Percentiles rank a stretch among this genome's conserved stretches.
phyloP scores from a whole-genome alignment of 768 basidiomycete genomes.

The Naematelia encephala region DNA sequence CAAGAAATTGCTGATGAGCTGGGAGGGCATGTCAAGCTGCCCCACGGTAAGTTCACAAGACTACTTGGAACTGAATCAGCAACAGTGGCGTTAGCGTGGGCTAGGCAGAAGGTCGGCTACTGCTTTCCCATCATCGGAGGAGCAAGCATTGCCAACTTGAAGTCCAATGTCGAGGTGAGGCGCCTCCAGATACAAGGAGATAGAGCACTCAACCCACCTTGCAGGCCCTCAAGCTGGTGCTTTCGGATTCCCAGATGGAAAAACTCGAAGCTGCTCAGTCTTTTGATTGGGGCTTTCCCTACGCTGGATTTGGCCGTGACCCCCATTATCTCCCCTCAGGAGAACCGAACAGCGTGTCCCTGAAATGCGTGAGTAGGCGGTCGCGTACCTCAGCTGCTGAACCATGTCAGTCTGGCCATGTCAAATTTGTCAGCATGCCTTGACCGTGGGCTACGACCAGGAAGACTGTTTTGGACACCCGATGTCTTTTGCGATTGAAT shows the following conservation, averaged over 20 bases:
- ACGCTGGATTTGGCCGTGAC: slow-evolving; percentile 17
- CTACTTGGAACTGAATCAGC: background rate
- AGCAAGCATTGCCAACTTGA: slow-evolving; percentile 34
- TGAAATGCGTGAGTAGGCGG: slow-evolving; percentile 7
- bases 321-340: slow-evolving; percentile 14
- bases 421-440: background rate
- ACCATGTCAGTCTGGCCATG: background rate
- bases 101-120: slow-evolving; percentile 32
- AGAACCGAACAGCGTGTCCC: slow-evolving; percentile 7
- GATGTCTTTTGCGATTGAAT: too few relatives aligned
- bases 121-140: slow-evolving; percentile 45
- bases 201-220: background rate
- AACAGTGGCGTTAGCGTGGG: slow-evolving; percentile 40
- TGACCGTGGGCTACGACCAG: too few relatives aligned
- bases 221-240: slow-evolving; percentile 25
- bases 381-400: background rate
- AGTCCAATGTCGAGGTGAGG: slow-evolving; percentile 19
- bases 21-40: slow-evolving; percentile 24
- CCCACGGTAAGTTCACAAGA: slow-evolving; percentile 11
- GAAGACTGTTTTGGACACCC: too few relatives aligned
- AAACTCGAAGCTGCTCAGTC: slow-evolving; percentile 33
- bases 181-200: background rate
- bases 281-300: slow-evolving; percentile 33
- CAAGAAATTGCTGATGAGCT: slow-evolving; percentile 41
- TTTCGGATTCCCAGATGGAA: slow-evolving; percentile 35